Evolutionary conservation across 805 yeast species (phyloP).

Genomic region (Spathaspora sp.): DNA sequence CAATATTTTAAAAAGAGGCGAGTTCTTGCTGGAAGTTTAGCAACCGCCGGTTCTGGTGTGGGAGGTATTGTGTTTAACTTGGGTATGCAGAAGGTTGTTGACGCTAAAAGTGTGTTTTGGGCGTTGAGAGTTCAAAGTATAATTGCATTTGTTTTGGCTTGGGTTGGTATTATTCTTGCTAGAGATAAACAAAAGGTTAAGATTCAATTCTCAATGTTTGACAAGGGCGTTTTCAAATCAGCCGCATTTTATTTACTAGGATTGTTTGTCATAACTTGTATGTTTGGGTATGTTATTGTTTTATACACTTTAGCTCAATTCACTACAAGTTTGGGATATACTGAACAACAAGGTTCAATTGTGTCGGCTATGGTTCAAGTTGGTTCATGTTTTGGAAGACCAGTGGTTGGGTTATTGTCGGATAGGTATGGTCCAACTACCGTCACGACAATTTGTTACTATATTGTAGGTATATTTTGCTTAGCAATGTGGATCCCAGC

Average conservation of each 20-base stretch:
- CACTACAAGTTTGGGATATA: constrained; percentile 57
- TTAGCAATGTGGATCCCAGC: constrained; percentile 47
- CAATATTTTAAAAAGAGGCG: constrained; percentile 68
- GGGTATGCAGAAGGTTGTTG: constrained; percentile 44
- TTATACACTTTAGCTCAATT: constrained; percentile 59
- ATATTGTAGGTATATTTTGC: constrained; percentile 23
- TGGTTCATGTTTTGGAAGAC: constrained; percentile 56
- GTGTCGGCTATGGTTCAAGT: constrained; percentile 59
- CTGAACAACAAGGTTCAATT: constrained; percentile 50
- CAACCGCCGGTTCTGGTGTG: constrained; percentile 49
- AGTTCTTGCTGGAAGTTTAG: constrained; percentile 48
- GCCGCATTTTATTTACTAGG: constrained; percentile 42
- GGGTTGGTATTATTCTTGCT: constrained; percentile 18
- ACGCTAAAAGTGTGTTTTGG: constrained; percentile 40
- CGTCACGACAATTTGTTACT: constrained; percentile 25
- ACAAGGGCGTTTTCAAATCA: constrained; percentile 31
- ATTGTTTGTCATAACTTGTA: constrained; percentile 42
- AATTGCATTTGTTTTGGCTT: constrained; percentile 24
- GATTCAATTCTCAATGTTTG: constrained; percentile 33
- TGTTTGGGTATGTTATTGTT: constrained; percentile 59
- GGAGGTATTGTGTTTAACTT: constrained; percentile 51
- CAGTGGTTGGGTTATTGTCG: constrained; percentile 47
- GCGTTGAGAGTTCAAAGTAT: constrained; percentile 48
- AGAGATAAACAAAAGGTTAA: constrained; percentile 12
- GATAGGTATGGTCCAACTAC: constrained; percentile 54